Percentiles rank a stretch among this genome's conserved stretches.
Conservation (phyloP, 768 basidiomycete species). For the Basidioascus undulatus region DNA sequence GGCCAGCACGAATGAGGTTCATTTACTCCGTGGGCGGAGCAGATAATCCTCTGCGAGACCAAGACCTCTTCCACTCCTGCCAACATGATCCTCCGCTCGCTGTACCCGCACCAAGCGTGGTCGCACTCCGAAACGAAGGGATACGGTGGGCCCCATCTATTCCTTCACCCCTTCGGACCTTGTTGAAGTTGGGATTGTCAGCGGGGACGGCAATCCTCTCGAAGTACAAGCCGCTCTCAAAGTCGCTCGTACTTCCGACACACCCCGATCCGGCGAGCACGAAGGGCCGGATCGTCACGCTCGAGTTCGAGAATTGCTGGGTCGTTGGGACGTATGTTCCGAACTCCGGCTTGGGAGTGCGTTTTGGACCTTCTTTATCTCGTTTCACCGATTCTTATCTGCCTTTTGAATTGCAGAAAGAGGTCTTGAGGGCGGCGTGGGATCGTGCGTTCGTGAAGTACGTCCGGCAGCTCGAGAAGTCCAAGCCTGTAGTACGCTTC, state of each 20-base stretch:
- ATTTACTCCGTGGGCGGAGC: not conserved
- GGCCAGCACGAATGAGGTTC: constrained; percentile 54
- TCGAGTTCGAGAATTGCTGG: constrained; percentile 46
- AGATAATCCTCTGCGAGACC: too few species aligned
- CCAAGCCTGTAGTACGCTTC: constrained; percentile 59
- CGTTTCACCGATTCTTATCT: not conserved
- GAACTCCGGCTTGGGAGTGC: constrained; percentile 60
- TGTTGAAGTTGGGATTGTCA: too few species aligned
- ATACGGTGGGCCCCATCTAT: constrained; percentile 31
- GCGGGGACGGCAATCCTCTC: constrained; percentile 59
- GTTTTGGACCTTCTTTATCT: not conserved
- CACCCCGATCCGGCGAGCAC: constrained; percentile 34
- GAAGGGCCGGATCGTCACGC: constrained; percentile 52
- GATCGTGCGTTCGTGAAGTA: constrained; percentile 44
- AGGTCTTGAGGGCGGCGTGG: constrained; percentile 52
- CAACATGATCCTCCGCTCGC: constrained; percentile 30
- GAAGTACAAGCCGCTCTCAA: constrained; percentile 39
- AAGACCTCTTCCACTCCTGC: not conserved
- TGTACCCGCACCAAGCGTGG: constrained; percentile 53
- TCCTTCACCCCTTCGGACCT: too few species aligned
- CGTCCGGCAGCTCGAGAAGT: constrained; percentile 40
- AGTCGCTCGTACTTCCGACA: constrained; percentile 41
- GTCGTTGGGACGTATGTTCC: constrained; percentile 58
- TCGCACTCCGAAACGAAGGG: constrained; percentile 51
- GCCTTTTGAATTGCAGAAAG: constrained; percentile 26